Evolutionary conservation across 108 stramenopile species (phyloP).

Genomic region (Cylindrotheca fusiformis): DNA sequence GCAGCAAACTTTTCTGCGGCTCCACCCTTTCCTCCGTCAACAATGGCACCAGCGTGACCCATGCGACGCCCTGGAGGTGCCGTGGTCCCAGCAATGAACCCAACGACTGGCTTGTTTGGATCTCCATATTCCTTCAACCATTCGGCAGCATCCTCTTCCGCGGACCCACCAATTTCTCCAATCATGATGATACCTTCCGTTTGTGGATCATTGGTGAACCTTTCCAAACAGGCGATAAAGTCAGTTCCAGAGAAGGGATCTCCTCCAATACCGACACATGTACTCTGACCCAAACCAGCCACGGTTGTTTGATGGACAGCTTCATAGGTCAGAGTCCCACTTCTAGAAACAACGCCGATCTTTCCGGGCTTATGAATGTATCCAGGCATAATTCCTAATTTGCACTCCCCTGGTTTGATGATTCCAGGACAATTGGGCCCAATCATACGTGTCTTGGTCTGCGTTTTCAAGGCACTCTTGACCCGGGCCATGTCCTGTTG

Average conservation of each 20-base stretch:
- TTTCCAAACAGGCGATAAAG: conserved; percentile 97
- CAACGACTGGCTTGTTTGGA: conserved; percentile 98
- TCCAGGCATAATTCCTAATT: conserved; percentile 99
- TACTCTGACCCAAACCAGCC: conserved; percentile 94
- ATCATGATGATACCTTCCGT: conserved; percentile 99
- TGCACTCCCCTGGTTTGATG: conserved; percentile 99
- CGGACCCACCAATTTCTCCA: conserved; percentile 97
- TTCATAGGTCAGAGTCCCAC: conserved; percentile 98
- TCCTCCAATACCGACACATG: conserved; percentile 98
- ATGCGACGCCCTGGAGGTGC: conserved; percentile 99
- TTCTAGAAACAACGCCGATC: conserved; percentile 96
- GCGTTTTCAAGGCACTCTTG: conserved; percentile 80
- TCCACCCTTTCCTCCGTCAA: conserved; percentile 97
- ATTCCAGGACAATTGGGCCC: conserved; percentile 99
- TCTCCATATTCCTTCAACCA: conserved; percentile 96
- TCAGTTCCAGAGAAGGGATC: conserved; percentile 99
- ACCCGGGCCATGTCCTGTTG: conserved; percentile 99
- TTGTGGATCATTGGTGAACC: conserved; percentile 97
- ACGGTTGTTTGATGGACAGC: conserved; percentile 98
- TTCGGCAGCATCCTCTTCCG: conserved; percentile 98
- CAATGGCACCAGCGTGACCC: conserved; percentile 99
- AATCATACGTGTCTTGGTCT: conserved; percentile 89
- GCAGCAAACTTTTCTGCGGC: conserved; percentile 96
- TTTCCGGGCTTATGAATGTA: conserved; percentile 96
- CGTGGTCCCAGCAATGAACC: conserved; percentile 99